Evolutionary conservation across 2,329 filamentous ascomycete genomes (phyloP).

Genomic region (Hypoxylon sp.): DNA sequence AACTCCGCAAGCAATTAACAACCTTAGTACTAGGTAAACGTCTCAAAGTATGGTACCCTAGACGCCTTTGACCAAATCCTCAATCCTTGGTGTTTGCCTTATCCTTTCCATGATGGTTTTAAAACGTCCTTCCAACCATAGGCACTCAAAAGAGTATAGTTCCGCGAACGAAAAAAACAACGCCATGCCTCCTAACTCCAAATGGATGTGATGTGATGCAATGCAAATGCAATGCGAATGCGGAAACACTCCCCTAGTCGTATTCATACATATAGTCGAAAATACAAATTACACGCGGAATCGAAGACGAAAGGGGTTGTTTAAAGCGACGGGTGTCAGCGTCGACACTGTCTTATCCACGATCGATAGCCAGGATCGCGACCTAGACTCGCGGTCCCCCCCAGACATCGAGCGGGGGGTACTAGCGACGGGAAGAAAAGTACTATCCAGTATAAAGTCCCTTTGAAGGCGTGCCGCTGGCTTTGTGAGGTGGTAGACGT

Average conservation of each 20-base stretch:
- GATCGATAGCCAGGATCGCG: not conserved
- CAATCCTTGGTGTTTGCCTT: not conserved
- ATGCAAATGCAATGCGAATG: conserved; percentile 4
- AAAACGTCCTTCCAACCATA: too few relatives aligned
- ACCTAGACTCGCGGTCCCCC: not conserved
- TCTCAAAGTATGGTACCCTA: not conserved
- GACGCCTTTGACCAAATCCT: not conserved
- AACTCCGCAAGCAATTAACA: not conserved
- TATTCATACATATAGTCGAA: conserved; percentile 7
- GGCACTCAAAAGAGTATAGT: not conserved
- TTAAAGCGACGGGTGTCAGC: too few relatives aligned
- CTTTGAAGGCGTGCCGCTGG: conserved; percentile 20
- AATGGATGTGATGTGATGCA: conserved; percentile 16
- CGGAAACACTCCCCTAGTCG: not conserved
- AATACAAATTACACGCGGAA: not conserved
- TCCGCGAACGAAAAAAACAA: not conserved
- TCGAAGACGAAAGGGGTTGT: not conserved
- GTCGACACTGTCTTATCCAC: not conserved
- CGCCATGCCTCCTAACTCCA: conserved; percentile 15
- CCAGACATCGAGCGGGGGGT: not conserved
- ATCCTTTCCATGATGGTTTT: too few relatives aligned
- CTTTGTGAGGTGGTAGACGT: conserved; percentile 42
- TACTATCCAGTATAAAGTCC: conserved; percentile 23
- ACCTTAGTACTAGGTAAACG: too few relatives aligned
- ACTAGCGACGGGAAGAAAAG: not conserved